Base-by-base conservation (phyloP, 495 filamentous ascomycete genomes). In the Lasiosphaeriaceae sp. region DNA sequence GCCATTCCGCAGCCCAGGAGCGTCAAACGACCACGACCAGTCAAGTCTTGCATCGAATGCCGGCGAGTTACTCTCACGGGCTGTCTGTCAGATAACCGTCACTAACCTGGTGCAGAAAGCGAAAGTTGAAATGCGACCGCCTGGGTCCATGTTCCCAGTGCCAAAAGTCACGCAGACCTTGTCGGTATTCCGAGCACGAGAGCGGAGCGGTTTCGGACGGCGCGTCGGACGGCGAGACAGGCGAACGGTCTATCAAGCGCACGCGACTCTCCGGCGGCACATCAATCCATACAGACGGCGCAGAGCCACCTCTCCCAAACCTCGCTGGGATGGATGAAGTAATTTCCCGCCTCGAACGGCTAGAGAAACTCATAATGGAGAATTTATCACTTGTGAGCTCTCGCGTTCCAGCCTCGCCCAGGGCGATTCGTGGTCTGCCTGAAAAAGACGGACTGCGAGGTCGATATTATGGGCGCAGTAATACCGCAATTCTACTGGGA, bases 51-150 rank as follows among this genome's bases (percentile, higher is more conserved):
- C 57, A 56, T 69, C 47, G 72, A 71, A 56, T 74, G 82, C 63
- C 81, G 83, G 57, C 54, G 47, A 45, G 57, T 24, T n/a, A 11
- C 5, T n/a, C 14, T 43, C 39, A 9, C 34, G 14, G 8, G 39
- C 14, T 9, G 5, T 9, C 5, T 43, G 5, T 4, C 14, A 14
- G n/a, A 17, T 17, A 4, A 0, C 39, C 39, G 16, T 43, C 3
- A 23, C 45, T 47, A 14, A 47, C 19, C 5, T 21, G n/a, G 3
- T 47, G 19, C 35, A 59, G 57, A 56, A 80, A 79, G 65, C 73
- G 82, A 20, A 85, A 85, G 57, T 72, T 84, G 35, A 80, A 77
- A 59, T 85, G 82, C 62, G 81, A 85, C 63, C 77, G 81, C 23
- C 75, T 77, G 21, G 64, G 77, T 11, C 80, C 78, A 8, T 85